phyloP scores from a whole-genome alignment of 495 filamentous ascomycete species.

The Aspergillus nidulans region DNA sequence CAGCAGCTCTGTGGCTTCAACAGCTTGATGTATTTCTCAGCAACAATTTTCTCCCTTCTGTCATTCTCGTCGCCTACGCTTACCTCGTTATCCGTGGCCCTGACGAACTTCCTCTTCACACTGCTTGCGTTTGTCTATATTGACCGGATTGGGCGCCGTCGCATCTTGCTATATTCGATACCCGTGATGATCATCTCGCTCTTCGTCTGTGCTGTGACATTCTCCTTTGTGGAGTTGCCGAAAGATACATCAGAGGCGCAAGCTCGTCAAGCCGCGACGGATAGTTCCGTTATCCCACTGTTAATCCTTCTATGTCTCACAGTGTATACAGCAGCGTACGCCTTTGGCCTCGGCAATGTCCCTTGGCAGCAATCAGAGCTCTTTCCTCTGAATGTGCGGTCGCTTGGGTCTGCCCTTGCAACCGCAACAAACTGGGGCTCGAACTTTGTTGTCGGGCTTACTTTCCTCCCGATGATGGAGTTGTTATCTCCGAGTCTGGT shows the following conservation, averaged over 20 bases:
- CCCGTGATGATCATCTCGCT: conserved; percentile 78
- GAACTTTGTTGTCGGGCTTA: conserved; percentile 84
- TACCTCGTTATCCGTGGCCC: conserved; percentile 73
- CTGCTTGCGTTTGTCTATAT: conserved; percentile 71
- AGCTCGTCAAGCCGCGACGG: conserved; percentile 3
- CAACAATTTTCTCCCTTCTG: conserved; percentile 79
- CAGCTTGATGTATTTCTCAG: conserved; percentile 92
- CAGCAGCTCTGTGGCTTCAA: conserved; percentile 94
- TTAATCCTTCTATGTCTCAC: conserved; percentile 67
- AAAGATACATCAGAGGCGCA: conserved; percentile 19
- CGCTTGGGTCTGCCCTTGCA: conserved; percentile 72
- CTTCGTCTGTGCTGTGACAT: conserved; percentile 59
- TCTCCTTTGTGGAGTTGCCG: conserved; percentile 49
- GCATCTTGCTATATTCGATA: conserved; percentile 79
- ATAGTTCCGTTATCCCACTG: conserved; percentile 26
- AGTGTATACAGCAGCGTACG: conserved; percentile 81
- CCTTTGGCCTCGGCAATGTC: conserved; percentile 83
- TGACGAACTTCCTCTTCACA: conserved; percentile 81
- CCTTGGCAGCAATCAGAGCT: conserved; percentile 94
- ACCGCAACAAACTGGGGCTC: conserved; percentile 87
- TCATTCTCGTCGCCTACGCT: conserved; percentile 78
- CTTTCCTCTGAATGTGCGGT: conserved; percentile 78
- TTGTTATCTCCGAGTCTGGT: conserved; percentile 68
- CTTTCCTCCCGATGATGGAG: conserved; percentile 85
- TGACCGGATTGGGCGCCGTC: conserved; percentile 74